phyloP scores from a whole-genome alignment of 108 stramenopile species.

The Craspedostauros australis region DNA sequence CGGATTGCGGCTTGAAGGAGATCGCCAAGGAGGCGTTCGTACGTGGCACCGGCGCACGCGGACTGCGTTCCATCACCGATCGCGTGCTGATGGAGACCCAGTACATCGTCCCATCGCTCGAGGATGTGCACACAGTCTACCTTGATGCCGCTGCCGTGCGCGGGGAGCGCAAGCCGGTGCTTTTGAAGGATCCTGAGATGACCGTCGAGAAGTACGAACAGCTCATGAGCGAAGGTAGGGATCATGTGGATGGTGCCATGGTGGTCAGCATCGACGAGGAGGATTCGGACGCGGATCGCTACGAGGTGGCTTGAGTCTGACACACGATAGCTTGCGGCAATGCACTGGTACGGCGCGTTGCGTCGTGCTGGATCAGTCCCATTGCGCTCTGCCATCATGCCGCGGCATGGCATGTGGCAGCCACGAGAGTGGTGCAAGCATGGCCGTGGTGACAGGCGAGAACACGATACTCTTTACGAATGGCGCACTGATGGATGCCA shows the following conservation, averaged over 20 bases:
- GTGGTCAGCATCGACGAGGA: conserved; percentile 47
- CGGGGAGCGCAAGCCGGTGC: conserved; percentile 78
- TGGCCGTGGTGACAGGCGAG: too few relatives aligned
- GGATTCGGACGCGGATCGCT: conserved; percentile 12
- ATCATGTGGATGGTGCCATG: conserved; percentile 47
- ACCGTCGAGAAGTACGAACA: conserved; percentile 72
- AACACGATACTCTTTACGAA: too few relatives aligned
- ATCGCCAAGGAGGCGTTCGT: conserved; percentile 86
- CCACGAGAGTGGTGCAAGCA: too few relatives aligned
- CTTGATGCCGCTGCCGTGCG: conserved; percentile 86
- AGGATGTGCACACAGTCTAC: conserved; percentile 89
- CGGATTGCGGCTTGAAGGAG: conserved; percentile 84
- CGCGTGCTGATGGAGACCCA: conserved; percentile 91
- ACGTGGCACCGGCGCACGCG: conserved; percentile 93
- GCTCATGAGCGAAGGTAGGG: conserved; percentile 39
- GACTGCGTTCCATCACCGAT: conserved; percentile 92
- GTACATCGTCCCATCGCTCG: conserved; percentile 85
- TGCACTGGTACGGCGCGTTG: too few relatives aligned
- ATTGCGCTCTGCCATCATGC: too few relatives aligned
- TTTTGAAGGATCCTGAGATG: conserved; percentile 69
- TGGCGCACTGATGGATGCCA: too few relatives aligned
- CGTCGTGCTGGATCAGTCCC: too few relatives aligned
- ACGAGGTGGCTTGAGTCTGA: conserved; percentile 46
- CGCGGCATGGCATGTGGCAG: too few relatives aligned
- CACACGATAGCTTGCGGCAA: background rate